These are phyloP conservation scores for Solanum pinnatisectum DNA, from an alignment of 257 asterid genomes.

Conservation along the genomic window DNA sequence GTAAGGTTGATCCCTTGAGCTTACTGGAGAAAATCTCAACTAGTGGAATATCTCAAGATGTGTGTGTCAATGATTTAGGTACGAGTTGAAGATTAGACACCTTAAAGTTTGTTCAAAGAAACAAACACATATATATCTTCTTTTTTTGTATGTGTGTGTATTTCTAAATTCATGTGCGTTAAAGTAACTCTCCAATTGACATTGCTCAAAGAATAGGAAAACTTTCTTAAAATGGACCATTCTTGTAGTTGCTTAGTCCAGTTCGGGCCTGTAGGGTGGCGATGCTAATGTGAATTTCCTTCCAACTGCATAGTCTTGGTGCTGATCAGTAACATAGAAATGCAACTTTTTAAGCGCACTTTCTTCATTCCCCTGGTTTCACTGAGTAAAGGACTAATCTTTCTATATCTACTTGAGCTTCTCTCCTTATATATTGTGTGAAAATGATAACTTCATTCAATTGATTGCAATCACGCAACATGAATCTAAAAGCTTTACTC, in stretches of 20 bases:
- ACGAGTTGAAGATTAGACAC: slow-evolving; percentile 5
- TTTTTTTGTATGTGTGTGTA: not conserved
- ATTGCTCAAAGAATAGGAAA: not conserved
- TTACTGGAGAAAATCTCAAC: slow-evolving; percentile 69
- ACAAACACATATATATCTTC: not conserved
- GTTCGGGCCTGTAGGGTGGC: not conserved
- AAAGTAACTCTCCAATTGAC: not conserved
- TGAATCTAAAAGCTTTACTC: not conserved
- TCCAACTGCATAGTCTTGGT: not conserved
- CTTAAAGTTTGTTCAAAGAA: not conserved
- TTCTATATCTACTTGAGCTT: not conserved
- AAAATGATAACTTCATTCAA: not conserved
- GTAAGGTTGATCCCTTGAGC: slow-evolving; percentile 65
- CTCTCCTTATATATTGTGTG: not conserved
- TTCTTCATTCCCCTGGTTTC: not conserved
- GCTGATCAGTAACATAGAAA: not conserved
- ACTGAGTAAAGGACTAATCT: not conserved
- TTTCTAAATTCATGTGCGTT: not conserved
- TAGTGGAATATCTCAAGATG: slow-evolving; percentile 76
- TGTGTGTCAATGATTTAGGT: slow-evolving; percentile 86
- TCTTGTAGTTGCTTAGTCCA: not conserved
- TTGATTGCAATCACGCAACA: not conserved
- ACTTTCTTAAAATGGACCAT: not conserved
- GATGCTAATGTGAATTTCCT: not conserved
- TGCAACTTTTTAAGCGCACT: not conserved